Conservation (phyloP, 2,329 filamentous ascomycete genomes). For the Polytolypa hystricis region DNA sequence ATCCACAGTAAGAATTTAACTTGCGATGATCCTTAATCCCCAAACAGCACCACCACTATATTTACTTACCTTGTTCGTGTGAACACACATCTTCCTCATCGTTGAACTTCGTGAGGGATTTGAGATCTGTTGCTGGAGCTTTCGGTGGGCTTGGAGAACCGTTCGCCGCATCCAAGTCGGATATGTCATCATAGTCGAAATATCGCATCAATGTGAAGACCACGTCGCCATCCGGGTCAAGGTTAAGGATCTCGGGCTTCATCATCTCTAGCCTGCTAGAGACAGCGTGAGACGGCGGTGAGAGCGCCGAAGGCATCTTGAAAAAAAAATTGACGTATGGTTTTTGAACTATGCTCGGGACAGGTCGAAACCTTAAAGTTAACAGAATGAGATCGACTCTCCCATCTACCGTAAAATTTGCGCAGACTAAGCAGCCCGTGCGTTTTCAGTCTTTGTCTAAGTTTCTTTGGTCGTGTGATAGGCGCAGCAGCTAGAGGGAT, state of each 20-base stretch:
- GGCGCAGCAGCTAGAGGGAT: no score
- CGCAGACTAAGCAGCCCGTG: no score
- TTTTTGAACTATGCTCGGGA: no score
- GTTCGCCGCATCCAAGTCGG: neutral
- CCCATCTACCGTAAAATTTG: no score
- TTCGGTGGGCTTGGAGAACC: neutral
- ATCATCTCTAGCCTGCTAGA: conserved; percentile 1
- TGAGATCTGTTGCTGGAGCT: neutral
- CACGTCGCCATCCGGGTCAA: conserved; percentile 13
- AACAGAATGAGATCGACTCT: no score
- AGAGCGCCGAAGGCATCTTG: conserved; percentile 10
- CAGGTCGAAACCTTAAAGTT: no score
- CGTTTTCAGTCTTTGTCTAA: no score
- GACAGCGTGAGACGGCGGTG: conserved; percentile 4
- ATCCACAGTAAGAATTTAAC: neutral
- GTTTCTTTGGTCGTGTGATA: no score
- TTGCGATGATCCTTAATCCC: neutral
- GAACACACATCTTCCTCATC: neutral
- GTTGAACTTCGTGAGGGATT: neutral
- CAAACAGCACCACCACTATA: no score
- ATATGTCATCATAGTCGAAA: conserved; percentile 7
- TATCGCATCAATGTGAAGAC: conserved; percentile 10
- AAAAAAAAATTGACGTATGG: neutral
- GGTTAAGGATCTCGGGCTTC: conserved; percentile 6
- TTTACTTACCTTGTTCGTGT: conserved; percentile 11